Conservation (phyloP, 2,329 filamentous ascomycete species). For the Monosporascus sp. region DNA sequence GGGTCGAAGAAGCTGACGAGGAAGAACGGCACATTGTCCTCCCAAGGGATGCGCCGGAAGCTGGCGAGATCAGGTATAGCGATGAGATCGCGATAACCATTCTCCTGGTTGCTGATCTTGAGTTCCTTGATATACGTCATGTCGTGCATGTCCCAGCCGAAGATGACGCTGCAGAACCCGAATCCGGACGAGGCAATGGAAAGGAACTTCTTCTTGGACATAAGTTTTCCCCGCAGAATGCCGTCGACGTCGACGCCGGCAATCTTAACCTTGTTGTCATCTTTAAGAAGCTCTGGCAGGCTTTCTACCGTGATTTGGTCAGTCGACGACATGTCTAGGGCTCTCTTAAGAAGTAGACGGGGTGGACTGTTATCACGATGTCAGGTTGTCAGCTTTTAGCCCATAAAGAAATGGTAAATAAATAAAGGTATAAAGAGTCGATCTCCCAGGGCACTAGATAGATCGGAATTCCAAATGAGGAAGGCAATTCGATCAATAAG, state of each 20-base stretch:
- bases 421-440: neutral
- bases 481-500: too few species aligned
- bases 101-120: conserved; percentile 71
- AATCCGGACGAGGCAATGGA: conserved; percentile 69
- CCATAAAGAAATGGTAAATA: neutral
- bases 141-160: conserved; percentile 88
- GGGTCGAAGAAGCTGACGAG: conserved; percentile 69
- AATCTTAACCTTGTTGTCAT: conserved; percentile 69
- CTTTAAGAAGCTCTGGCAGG: conserved; percentile 54
- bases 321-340: conserved; percentile 17
- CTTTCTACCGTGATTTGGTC: conserved; percentile 48
- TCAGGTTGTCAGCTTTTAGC: neutral
- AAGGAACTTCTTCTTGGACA: conserved; percentile 79
- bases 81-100: conserved; percentile 71
- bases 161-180: conserved; percentile 79
- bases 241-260: conserved; percentile 75
- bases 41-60: conserved; percentile 74
- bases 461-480: too few species aligned
- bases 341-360: neutral
- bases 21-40: conserved; percentile 71
- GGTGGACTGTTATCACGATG: neutral
- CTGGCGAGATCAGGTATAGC: conserved; percentile 65
- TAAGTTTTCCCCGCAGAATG: conserved; percentile 70
- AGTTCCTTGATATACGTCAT: conserved; percentile 71
- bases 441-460: too few species aligned